Conservation (phyloP, 2,329 filamentous ascomycete genomes). For the Aspergillus udagawae region DNA sequence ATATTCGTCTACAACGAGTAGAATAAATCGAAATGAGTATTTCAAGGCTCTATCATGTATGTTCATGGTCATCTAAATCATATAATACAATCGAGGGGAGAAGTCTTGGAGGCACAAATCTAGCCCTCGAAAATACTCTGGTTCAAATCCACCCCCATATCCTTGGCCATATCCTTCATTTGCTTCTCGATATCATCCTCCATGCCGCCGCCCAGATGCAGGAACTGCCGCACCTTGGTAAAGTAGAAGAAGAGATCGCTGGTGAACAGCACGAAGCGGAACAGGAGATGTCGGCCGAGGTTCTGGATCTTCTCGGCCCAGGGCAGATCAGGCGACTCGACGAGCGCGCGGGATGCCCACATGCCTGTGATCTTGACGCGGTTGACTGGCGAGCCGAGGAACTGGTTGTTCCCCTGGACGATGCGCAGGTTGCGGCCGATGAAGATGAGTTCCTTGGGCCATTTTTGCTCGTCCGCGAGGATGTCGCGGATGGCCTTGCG, state of each 20-base stretch:
- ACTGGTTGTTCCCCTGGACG: slow-evolving; percentile 90
- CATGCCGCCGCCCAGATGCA: slow-evolving; percentile 78
- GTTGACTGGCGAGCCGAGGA: slow-evolving; percentile 82
- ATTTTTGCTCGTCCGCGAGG: slow-evolving; percentile 78
- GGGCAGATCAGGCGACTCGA: slow-evolving; percentile 65
- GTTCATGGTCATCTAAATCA: background rate
- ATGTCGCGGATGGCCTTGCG: slow-evolving; percentile 72
- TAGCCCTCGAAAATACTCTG: slow-evolving; percentile 84
- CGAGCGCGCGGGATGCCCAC: slow-evolving; percentile 83
- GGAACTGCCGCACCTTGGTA: slow-evolving; percentile 69
- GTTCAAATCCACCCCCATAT: slow-evolving; percentile 87
- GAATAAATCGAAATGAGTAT: background rate
- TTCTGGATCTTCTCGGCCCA: slow-evolving; percentile 62
- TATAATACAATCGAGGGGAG: background rate
- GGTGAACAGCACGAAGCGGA: slow-evolving; percentile 68
- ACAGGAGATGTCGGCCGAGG: slow-evolving; percentile 74
- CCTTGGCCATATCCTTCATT: slow-evolving; percentile 83
- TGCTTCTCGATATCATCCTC: slow-evolving; percentile 88
- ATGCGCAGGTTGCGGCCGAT: slow-evolving; percentile 89
- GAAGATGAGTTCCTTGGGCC: slow-evolving; percentile 87
- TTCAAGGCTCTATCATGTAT: background rate
- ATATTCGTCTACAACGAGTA: background rate
- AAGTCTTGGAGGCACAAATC: background rate
- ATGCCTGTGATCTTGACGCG: slow-evolving; percentile 88
- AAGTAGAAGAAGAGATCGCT: slow-evolving; percentile 82